Evolutionary conservation across 2,329 filamentous ascomycete species (phyloP).

Genomic region (Alternaria incomplexa): DNA sequence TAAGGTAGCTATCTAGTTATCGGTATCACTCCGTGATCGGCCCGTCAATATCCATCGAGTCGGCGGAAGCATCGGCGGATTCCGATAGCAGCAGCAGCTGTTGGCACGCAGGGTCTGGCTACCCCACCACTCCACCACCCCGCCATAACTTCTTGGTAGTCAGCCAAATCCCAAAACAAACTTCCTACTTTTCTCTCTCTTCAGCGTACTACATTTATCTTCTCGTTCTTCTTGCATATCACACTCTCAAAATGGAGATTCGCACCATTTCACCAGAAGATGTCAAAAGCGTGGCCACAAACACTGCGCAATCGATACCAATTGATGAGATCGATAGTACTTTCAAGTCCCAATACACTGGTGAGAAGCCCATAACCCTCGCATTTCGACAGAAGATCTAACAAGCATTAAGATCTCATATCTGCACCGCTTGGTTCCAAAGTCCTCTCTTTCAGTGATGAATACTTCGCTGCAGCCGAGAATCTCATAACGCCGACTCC

Average conservation of each 20-base stretch:
- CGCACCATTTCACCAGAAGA: slow-evolving; percentile 40
- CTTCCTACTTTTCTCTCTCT: neutral
- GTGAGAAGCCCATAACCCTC: slow-evolving; percentile 26
- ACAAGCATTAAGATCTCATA: slow-evolving; percentile 54
- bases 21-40: slow-evolving; percentile 16
- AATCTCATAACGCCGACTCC: slow-evolving; percentile 65
- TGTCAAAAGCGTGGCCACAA: slow-evolving; percentile 33
- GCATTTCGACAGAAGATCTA: neutral
- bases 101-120: slow-evolving; percentile 17
- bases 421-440: slow-evolving; percentile 58
- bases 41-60: slow-evolving; percentile 13
- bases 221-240: neutral
- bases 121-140: slow-evolving; percentile 19
- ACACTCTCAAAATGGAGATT: slow-evolving; percentile 37
- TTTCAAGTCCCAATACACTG: slow-evolving; percentile 62
- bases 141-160: slow-evolving; percentile 11
- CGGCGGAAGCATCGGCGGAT: slow-evolving; percentile 13
- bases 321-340: slow-evolving; percentile 59
- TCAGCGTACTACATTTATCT: neutral
- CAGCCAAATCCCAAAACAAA: neutral
- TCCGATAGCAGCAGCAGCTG: slow-evolving; percentile 13
- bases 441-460: slow-evolving; percentile 64
- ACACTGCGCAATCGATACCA: slow-evolving; percentile 48
- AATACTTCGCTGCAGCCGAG: slow-evolving; percentile 65
- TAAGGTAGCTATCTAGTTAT: slow-evolving; percentile 7